These are phyloP conservation scores for Margaritispora aquatica DNA, from an alignment of 495 filamentous ascomycete genomes.

Conservation along the genomic window DNA sequence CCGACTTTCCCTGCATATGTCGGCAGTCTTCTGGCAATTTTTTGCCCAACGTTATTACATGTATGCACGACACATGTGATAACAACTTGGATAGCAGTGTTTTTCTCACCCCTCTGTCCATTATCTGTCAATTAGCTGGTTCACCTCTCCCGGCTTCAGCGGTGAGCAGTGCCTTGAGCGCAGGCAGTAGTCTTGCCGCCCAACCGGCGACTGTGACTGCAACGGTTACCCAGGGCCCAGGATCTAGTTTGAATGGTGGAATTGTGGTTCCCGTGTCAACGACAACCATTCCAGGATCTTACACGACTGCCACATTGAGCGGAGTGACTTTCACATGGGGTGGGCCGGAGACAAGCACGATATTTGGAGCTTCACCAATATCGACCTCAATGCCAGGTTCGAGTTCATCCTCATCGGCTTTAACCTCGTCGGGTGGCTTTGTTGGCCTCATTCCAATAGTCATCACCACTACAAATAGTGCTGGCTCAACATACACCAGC, in stretches of 20 bases:
- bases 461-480: neutral
- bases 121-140: constrained; percentile 24
- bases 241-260: too few relatives aligned
- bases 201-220: constrained; percentile 10
- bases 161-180: constrained; percentile 11
- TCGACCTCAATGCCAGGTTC: neutral
- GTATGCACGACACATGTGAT: constrained; percentile 32
- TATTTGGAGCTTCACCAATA: constrained; percentile 9
- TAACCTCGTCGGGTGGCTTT: neutral
- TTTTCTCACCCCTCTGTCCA: constrained; percentile 26
- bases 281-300: neutral
- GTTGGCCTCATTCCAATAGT: neutral
- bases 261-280: neutral
- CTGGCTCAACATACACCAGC: neutral
- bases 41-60: constrained; percentile 28
- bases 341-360: neutral
- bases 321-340: neutral
- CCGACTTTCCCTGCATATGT: constrained; percentile 31
- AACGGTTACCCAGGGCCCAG: neutral
- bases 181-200: constrained; percentile 6
- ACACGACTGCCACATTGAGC: neutral
- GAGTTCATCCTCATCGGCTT: neutral
- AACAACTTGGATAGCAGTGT: constrained; percentile 23
- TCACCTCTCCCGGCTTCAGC: constrained; percentile 16
- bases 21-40: constrained; percentile 26